Evolutionary conservation across 129 eudicot genomes (phyloP).

Genomic region (Helianthus annuus): DNA sequence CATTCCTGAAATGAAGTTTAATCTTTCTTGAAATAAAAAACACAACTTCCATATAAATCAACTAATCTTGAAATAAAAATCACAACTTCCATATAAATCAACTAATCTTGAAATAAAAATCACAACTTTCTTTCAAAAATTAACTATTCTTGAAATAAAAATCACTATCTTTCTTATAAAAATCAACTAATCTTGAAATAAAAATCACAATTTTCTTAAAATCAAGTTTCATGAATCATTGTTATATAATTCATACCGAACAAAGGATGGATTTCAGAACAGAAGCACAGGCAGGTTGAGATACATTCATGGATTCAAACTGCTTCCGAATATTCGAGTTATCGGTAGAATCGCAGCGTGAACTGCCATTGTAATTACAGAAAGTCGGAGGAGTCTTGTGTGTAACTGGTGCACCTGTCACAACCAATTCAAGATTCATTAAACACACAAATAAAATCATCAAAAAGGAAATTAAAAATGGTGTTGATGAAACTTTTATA

Average conservation of each 20-base stretch:
- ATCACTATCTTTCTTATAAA: no score
- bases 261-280: slow-evolving; percentile 47
- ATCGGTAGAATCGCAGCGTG: slow-evolving; percentile 40
- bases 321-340: slow-evolving; percentile 39
- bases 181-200: neutral
- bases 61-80: no score
- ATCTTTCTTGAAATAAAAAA: no score
- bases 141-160: no score
- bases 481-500: neutral
- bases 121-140: no score
- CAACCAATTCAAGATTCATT: slow-evolving; percentile 20
- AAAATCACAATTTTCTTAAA: neutral
- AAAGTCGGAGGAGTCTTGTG: slow-evolving; percentile 35
- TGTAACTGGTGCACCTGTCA: slow-evolving; percentile 34
- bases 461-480: neutral
- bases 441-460: slow-evolving; percentile 8
- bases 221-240: neutral
- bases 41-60: no score
- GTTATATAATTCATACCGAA: slow-evolving; percentile 38
- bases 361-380: slow-evolving; percentile 40
- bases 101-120: no score
- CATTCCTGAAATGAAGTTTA: no score
- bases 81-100: no score
- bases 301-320: slow-evolving; percentile 44
- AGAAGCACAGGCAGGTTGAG: slow-evolving; percentile 48